Evolutionary conservation across 1,284 basidiomycete species (phyloP).

Genomic region (Kalmanozyma brasiliensis): DNA sequence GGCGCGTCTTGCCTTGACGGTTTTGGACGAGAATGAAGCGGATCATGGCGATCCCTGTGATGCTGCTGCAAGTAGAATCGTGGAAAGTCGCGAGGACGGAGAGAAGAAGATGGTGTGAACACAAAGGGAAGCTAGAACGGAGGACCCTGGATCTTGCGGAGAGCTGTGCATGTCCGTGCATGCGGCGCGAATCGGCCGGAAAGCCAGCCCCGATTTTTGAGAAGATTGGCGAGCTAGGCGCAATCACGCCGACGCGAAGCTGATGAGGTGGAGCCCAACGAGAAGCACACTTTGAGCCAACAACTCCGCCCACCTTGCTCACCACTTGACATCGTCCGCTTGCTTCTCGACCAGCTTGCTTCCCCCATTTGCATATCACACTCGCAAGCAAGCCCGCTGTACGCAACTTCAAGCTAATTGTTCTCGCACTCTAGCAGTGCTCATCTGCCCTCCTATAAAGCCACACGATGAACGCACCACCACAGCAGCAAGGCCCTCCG

Average conservation of each 20-base stretch:
- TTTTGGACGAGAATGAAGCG: constrained; percentile 95
- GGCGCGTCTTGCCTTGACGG: constrained; percentile 93
- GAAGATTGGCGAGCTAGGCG: background rate
- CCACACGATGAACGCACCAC: constrained; percentile 39
- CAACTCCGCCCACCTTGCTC: background rate
- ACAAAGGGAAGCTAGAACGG: constrained; percentile 8
- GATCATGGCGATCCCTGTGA: constrained; percentile 74
- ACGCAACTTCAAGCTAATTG: background rate
- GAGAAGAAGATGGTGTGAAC: background rate
- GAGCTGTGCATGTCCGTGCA: constrained; percentile 1
- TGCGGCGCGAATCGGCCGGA: constrained; percentile 12
- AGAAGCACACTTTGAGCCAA: background rate
- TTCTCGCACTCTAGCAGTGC: too few species aligned
- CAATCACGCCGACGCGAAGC: too few species aligned
- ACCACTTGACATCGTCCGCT: background rate
- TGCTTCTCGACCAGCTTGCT: background rate
- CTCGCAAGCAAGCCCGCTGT: background rate
- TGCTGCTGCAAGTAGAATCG: background rate
- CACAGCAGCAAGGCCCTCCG: constrained; percentile 51
- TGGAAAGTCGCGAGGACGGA: background rate
- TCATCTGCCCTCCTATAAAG: too few species aligned
- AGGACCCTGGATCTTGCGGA: constrained; percentile 11
- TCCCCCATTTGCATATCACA: background rate
- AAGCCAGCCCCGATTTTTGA: background rate
- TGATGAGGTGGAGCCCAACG: constrained; percentile 24